Base-by-base conservation (phyloP, 1,139 yeast genomes). In the Kazachstania sp. region DNA sequence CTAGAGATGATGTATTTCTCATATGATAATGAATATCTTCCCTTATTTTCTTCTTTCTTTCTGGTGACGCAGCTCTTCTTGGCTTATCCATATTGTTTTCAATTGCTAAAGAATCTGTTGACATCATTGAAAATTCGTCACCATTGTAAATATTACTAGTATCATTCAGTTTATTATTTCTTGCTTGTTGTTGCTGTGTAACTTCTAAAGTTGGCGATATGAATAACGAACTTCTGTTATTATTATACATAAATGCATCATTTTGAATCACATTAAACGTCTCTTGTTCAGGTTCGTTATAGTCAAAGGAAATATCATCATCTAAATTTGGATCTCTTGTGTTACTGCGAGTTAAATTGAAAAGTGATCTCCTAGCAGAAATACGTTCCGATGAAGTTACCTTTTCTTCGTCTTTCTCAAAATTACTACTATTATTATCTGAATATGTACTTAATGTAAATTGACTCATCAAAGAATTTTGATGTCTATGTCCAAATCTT, bases 121-220 rank as follows among this genome's bases (percentile, higher is more conserved):
- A 39, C 1, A 47, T 28, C 1, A 34, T 37, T 0, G 49, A 45
- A 15, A 31, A 12, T 8, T 36, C 28, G 12, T 23, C 34, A 12
- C 32, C 43, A 16, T 38, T 37, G 7, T 18, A 9, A 26, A 23
- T 28, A 37, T 40, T 36, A 4, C 20, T 29, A 16, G 29, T 12
- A 7, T 39, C 34, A 11, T 13, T n/a, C 9, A 39, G 35, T 12
- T 19, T 20, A 19, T 15, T 12, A 23, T 20, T 30, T 41, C 46
- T 47, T 44, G 50, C 34, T 13, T 38, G 16, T 38, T 52, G 52
- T 31, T 52, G 52, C 51, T 71, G 72, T 79, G 81, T 77, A 37
- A 82, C 83, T 59, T 83, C 88, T 18, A 83, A 84, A 2, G 94
- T 85, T 35, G 95, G 95, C 5, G 92, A 83, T 48, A 85, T 78